phyloP scores from a whole-genome alignment of 768 basidiomycete genomes.

The Pleurotus eryngii region DNA sequence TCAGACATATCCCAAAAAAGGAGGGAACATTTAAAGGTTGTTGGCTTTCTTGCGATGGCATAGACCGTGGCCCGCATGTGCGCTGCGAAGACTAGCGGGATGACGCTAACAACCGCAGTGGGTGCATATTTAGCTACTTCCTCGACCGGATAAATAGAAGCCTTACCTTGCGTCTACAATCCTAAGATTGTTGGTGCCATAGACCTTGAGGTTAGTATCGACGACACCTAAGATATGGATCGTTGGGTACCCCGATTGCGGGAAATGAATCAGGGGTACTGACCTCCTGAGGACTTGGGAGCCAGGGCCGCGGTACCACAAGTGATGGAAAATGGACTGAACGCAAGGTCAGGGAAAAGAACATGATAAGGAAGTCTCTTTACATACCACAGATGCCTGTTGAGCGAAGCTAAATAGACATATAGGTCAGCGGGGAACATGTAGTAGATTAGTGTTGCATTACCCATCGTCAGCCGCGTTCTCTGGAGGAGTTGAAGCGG shows the following conservation, averaged over 20 bases:
- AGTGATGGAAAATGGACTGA: too few relatives aligned
- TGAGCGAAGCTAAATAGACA: too few relatives aligned
- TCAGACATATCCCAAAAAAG: too few relatives aligned
- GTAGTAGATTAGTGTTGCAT: too few relatives aligned
- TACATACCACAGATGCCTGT: too few relatives aligned
- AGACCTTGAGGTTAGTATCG: constrained; percentile 36
- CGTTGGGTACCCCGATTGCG: background rate
- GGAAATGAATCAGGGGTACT: background rate
- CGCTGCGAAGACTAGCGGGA: constrained; percentile 10
- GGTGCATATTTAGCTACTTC: background rate
- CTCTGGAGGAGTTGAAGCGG: too few relatives aligned
- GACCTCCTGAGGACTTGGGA: background rate
- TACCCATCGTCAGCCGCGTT: too few relatives aligned
- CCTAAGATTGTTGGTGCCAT: constrained; percentile 40
- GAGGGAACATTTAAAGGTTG: too few relatives aligned
- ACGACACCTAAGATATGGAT: constrained; percentile 29
- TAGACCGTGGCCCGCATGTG: constrained; percentile 16
- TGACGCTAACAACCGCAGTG: constrained; percentile 5
- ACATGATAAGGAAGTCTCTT: too few relatives aligned
- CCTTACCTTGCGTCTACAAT: constrained; percentile 23
- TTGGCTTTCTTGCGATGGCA: constrained; percentile 12
- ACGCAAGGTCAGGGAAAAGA: too few relatives aligned
- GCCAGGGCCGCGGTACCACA: background rate
- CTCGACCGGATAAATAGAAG: too few relatives aligned
- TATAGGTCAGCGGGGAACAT: too few relatives aligned